phyloP scores from a whole-genome alignment of 768 basidiomycete species.

The Leccinum rimulosum region DNA sequence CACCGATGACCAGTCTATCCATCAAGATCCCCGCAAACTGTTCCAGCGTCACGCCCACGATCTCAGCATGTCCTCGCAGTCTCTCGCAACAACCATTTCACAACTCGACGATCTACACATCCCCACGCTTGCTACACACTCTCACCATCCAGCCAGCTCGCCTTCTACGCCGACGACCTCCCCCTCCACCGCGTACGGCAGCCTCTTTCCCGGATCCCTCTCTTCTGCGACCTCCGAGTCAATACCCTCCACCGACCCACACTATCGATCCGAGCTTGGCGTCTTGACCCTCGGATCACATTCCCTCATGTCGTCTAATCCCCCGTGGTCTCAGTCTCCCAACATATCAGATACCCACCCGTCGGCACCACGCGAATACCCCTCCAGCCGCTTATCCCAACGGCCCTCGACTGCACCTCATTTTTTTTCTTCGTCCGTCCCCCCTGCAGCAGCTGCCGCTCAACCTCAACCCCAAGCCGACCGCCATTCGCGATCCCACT shows the following conservation, averaged over 20 bases:
- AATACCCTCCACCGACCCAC: conserved; percentile 7
- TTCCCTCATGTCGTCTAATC: conserved; percentile 18
- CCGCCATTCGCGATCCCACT: conserved; percentile 11
- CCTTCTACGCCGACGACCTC: conserved; percentile 28
- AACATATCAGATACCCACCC: conserved; percentile 21
- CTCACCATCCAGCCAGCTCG: conserved; percentile 11
- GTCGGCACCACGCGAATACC: conserved; percentile 3
- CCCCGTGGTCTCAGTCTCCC: conserved; percentile 15
- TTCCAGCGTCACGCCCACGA: conserved; percentile 13
- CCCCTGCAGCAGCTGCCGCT: background rate
- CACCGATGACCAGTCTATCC: conserved; percentile 15
- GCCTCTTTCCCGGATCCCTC: conserved; percentile 16
- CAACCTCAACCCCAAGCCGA: conserved; percentile 1
- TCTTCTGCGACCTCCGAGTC: conserved; percentile 30
- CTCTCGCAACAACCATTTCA: conserved; percentile 11
- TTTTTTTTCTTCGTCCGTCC: background rate
- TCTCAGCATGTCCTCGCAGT: conserved; percentile 18
- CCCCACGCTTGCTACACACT: conserved; percentile 1
- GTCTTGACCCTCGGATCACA: conserved; percentile 3
- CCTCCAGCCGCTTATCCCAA: background rate
- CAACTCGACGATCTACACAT: conserved; percentile 13
- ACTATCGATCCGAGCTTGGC: conserved; percentile 18
- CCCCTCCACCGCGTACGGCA: conserved; percentile 22
- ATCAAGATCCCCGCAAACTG: conserved; percentile 10
- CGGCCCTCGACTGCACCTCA: conserved; percentile 22